Base-by-base conservation (phyloP, 2,329 filamentous ascomycete genomes). In the Ophiostoma piceae region DNA sequence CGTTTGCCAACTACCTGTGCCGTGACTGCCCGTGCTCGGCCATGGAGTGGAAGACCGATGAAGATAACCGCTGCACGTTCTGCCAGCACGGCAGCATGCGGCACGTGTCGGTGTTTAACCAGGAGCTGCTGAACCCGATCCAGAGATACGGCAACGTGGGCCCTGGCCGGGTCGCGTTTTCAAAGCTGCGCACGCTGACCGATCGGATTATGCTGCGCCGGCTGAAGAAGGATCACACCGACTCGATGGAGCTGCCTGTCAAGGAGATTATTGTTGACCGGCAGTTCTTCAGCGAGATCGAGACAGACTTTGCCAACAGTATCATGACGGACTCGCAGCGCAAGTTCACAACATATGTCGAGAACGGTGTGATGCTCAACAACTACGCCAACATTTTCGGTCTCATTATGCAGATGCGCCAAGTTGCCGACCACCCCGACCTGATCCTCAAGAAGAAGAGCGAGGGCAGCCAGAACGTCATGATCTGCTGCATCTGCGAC, bases 341-440 rank as follows among this genome's bases (percentile, higher is more conserved):
- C 72, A 89, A 93, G 75, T 99, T 98, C 74, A 92, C 98, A 76
- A 98, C 94, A 0, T 99, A 98, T 74, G 95, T 98, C 51, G 90
- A 92, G 22, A 92, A 93, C 73, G 94, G 93, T 81, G 94, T 98
- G 26, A 88, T 99, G 79, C 85, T 99, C 72, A 93, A 98, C 83
- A 97, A 97, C 77, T 98, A 98, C 75, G 95, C 95, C 81, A 99
- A 99, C 78, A 98, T 99, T 74, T 99, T 99, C 76, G 94, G 94
- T 77, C 85, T 99, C 69, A 97, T 99, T 77, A 98, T 98, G 92
- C 94, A 97, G 79, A 98, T 99, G 94, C 90, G 95, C 69, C 95
- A 99, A 81, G 92, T 97, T 35, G 93, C 95, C 8, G 95, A 99
- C 74, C 95, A 99, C 77, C 95, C 95, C 0, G 95, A 99, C 80